A percentile compares a stretch with the other conserved stretches of the same genome.
Evolutionary conservation across 75 land plant genomes (phyloP).

Genomic region (Pinus albicaulis): DNA sequence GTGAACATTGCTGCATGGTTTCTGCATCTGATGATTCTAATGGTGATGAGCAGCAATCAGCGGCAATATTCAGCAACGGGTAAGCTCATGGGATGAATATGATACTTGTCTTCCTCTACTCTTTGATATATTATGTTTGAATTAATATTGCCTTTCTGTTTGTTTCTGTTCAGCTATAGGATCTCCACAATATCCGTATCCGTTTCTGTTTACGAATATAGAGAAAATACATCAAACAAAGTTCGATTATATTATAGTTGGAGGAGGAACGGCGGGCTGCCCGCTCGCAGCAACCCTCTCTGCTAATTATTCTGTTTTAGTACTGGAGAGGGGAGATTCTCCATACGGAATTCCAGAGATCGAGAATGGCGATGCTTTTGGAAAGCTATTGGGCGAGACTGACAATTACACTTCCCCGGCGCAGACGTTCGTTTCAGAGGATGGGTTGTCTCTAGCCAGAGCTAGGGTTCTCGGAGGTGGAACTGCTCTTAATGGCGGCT

Average conservation of each 20-base stretch:
- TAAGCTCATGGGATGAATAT: too few relatives aligned
- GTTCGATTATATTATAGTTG: conserved; percentile 76
- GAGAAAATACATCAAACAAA: not conserved
- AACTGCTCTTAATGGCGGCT: not conserved
- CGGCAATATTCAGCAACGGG: too few relatives aligned
- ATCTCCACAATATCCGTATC: not conserved
- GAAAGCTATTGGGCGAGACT: conserved; percentile 27
- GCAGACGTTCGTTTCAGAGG: conserved; percentile 66
- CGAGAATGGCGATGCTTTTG: conserved; percentile 48
- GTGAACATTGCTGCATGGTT: too few relatives aligned
- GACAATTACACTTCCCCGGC: conserved; percentile 50
- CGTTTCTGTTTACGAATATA: not conserved
- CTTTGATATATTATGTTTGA: too few relatives aligned
- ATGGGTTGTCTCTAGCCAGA: conserved; percentile 22
- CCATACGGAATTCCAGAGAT: conserved; percentile 47
- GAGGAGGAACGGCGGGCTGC: conserved; percentile 80
- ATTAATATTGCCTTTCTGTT: too few relatives aligned
- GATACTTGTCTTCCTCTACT: too few relatives aligned
- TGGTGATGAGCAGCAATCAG: too few relatives aligned
- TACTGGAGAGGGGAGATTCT: conserved; percentile 71
- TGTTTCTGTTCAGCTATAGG: not conserved
- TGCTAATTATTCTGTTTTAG: conserved; percentile 34
- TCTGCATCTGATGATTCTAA: too few relatives aligned
- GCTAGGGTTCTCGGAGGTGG: not conserved
- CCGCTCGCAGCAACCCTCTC: conserved; percentile 80